Evolutionary conservation across 2,329 filamentous ascomycete genomes (phyloP), one percentile per base, ranked within the genome.

Genomic region (Sporothrix humicola): DNA sequence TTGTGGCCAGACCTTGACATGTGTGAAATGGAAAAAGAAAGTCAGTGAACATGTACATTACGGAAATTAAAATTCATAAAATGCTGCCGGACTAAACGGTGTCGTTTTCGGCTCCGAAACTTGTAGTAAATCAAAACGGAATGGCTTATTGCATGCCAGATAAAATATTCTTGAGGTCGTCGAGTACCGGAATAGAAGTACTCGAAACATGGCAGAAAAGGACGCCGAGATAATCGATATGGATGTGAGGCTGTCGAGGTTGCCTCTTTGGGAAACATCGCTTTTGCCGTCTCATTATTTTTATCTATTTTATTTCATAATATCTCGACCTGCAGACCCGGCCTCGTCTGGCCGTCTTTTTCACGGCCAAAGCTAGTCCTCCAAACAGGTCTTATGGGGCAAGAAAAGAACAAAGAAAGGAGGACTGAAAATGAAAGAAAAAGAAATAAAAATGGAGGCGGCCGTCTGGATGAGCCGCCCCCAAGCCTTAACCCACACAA

Each of bases 321-420:
- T 44, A 52, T n/a, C 2, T n/a, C 6, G 48, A 26, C 8, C 5
- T 20, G 10, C 5, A 20, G 61, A 44, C 42, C 61, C 8, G 31
- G 9, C 37, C 31, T 46, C n/a, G 59, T 42, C 59, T 65, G 61
- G 61, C 17, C 61, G 23, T 12, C n/a, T 20, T 26, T 66, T 20
- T 44, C 42, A 66, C 42, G 42, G n/a, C 42, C 61, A 66, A 66
- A 20, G 44, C 61, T 48, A 26, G 61, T 66, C 46, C 61, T 66
- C 42, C 42, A 66, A 66, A 66, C 61, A 48, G 42, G 65, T 68
- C 63, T 66, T 13, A 50, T 13, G 65, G 42, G n/a, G 61, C 31
- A 37, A 37, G 31, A 7, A 37, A 37, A 37, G 31, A 37, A 37
- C 31, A 37, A 37, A 37, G 31, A 37, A 37, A 37, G 4, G 31